These are phyloP conservation scores for Pueraria montana DNA, from an alignment of 306 rosid genomes.

Conservation along the genomic window DNA sequence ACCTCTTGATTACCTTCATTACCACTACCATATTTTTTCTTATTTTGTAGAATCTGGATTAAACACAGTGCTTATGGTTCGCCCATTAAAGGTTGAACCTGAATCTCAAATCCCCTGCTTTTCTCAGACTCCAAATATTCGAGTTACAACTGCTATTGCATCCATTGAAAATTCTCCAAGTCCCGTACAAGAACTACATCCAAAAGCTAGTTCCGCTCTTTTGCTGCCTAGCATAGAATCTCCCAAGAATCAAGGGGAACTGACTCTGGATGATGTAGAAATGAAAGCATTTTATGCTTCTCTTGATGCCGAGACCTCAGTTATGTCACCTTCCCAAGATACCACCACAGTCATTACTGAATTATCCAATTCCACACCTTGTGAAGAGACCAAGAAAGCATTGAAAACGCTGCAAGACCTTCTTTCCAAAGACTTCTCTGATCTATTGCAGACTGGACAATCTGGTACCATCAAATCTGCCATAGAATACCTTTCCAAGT, in stretches of 20 bases:
- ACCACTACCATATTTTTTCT: slow-evolving; percentile 24
- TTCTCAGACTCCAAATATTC: slow-evolving; percentile 43
- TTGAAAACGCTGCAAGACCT: slow-evolving; percentile 56
- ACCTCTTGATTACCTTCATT: slow-evolving; percentile 15
- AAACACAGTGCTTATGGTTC: slow-evolving; percentile 48
- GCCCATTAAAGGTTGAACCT: slow-evolving; percentile 57
- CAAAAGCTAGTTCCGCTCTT: slow-evolving; percentile 34
- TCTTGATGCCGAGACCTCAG: slow-evolving; percentile 55
- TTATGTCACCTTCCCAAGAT: slow-evolving; percentile 47
- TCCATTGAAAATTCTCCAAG: slow-evolving; percentile 32
- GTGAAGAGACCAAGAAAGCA: slow-evolving; percentile 56
- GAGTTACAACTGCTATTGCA: slow-evolving; percentile 23
- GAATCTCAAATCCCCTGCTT: slow-evolving; percentile 43
- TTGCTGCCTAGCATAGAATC: slow-evolving; percentile 45
- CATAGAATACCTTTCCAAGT: slow-evolving; percentile 52
- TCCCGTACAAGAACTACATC: slow-evolving; percentile 37
- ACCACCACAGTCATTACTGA: slow-evolving; percentile 25
- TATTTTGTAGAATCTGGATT: slow-evolving; percentile 52
- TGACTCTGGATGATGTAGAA: slow-evolving; percentile 55
- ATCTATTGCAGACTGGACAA: slow-evolving; percentile 49
- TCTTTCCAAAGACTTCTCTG: slow-evolving; percentile 53
- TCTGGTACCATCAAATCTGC: slow-evolving; percentile 49
- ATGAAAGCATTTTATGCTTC: slow-evolving; percentile 65
- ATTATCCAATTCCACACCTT: slow-evolving; percentile 36
- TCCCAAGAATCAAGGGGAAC: slow-evolving; percentile 47